phyloP scores from a whole-genome alignment of 805 yeast species.

The Candida wancherniae region DNA sequence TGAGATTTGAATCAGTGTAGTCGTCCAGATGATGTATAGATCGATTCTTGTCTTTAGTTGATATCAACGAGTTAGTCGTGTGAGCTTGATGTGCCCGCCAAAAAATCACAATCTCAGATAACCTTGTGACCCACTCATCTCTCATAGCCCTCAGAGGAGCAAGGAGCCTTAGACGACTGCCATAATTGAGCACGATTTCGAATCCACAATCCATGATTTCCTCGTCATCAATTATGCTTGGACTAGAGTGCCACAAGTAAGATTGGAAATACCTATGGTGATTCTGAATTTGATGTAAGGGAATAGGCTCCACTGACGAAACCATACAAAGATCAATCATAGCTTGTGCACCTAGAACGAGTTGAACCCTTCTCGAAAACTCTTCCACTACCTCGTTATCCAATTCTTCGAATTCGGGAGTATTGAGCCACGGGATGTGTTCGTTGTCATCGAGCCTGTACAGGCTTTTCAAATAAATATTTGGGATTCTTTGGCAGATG shows the following conservation, averaged over 20 bases:
- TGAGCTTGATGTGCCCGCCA: constrained; percentile 50
- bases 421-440: constrained; percentile 60
- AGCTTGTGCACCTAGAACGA: constrained; percentile 54
- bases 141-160: constrained; percentile 49
- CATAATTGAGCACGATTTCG: constrained; percentile 46
- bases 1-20: constrained; percentile 50
- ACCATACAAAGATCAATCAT: constrained; percentile 57
- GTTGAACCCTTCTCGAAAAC: constrained; percentile 54
- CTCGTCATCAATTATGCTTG: constrained; percentile 21
- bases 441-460: constrained; percentile 46
- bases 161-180: constrained; percentile 44
- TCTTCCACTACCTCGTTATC: constrained; percentile 65
- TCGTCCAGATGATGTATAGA: constrained; percentile 47
- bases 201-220: constrained; percentile 45
- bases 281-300: constrained; percentile 15
- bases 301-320: constrained; percentile 32
- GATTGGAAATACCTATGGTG: constrained; percentile 27
- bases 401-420: constrained; percentile 38
- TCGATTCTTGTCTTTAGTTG: constrained; percentile 43
- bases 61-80: constrained; percentile 34
- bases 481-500: constrained; percentile 25
- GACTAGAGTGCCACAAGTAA: constrained; percentile 27
- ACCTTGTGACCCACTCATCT: constrained; percentile 61
- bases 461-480: constrained; percentile 46
- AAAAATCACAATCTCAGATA: constrained; percentile 43